Evolutionary conservation across 2,329 filamentous ascomycete genomes (phyloP), one percentile per base, ranked within the genome.

Genomic region (Scolecobasidium constrictum): DNA sequence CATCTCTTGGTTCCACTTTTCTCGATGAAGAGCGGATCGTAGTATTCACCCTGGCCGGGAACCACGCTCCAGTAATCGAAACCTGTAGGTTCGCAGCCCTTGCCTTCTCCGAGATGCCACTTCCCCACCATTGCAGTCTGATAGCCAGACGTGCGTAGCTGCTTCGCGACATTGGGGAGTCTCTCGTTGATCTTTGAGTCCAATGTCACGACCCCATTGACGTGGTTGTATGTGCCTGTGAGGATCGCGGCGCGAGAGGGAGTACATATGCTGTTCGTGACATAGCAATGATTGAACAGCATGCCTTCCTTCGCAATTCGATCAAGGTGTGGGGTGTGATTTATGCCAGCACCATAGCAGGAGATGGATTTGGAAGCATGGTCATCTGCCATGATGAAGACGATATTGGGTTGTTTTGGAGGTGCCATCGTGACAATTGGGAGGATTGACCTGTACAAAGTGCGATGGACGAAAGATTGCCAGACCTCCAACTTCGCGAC

Each of bases 311-410:
- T 56, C 0, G 69, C 70, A 3, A 73, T 48, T 0, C 69, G 61
- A 49, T 73, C 69, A 16, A 74, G 56, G 47, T 73, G 67, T 5
- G 71, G 69, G 1, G 70, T 73, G 40, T 61, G 43, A 50, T 73
- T 73, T 50, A 74, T 72, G 4, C 64, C 66, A 2, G 68, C 66
- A 3, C 69, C 69, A 33, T 73, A 73, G 46, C 58, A 60, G 15
- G 57, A 62, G 38, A 71, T 72, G 13, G 68, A 57, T 49, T 73
- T 72, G 35, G 65, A 56, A 5, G 70, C 70, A 57, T 73, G 69
- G 54, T 73, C 70, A 53, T 73, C 69, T 1, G 69, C 70, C 66
- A 73, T 70, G 53, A 73, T 71, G 55, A 73, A 73, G 43, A 73
- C 46, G 44, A 69, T 66, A 46, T 67, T 67, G 3, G 53, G 53